Evolutionary conservation across 2,329 filamentous ascomycete genomes (phyloP), one percentile per base, ranked within the genome.

Genomic region (Rhinocladiella mackenziei): DNA sequence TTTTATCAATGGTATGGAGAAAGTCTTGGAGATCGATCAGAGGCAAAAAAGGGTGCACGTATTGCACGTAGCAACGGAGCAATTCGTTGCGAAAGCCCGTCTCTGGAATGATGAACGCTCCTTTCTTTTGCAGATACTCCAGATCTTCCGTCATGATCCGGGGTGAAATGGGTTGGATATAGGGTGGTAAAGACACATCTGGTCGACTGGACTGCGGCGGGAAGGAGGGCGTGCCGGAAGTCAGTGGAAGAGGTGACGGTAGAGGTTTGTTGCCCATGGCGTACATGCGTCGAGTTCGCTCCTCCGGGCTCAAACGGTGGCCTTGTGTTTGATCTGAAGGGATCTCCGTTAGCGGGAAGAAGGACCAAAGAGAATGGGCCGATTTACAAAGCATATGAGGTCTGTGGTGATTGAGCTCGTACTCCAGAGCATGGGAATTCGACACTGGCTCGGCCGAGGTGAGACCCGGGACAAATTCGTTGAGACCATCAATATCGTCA

Each of bases 21-120:
- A 82, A 77, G 22, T 81, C 77, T 51, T 80, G 73, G 35, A 82
- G 57, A 48, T 82, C 88, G 51, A 96, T 69, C 22, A 95, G 72
- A 17, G 91, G 91, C 87, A 96, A 95, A 63, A 87, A 96, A 1
- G 89, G 88, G 63, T 96, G 85, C 5, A 96, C 88, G 62, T 84
- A 95, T 68, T 95, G 86, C 50, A 91, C 76, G 58, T 92, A 96
- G 28, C 81, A 81, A 56, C 83, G 81, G 11, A 97, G 71, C 31
- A 96, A 74, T 47, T 89, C 88, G 62, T 86, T 87, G 58, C 91
- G 85, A 25, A 96, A 71, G 3, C 70, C 67, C 3, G 75, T 65
- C 29, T 77, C 73, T 2, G 91, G 91, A 29, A 96, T 77, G 1
- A 81, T 81, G 54, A 96, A 70, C 1, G 89, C 89, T 3, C 89